phyloP scores from a whole-genome alignment of 768 basidiomycete genomes.

The Mycena polygramma region DNA sequence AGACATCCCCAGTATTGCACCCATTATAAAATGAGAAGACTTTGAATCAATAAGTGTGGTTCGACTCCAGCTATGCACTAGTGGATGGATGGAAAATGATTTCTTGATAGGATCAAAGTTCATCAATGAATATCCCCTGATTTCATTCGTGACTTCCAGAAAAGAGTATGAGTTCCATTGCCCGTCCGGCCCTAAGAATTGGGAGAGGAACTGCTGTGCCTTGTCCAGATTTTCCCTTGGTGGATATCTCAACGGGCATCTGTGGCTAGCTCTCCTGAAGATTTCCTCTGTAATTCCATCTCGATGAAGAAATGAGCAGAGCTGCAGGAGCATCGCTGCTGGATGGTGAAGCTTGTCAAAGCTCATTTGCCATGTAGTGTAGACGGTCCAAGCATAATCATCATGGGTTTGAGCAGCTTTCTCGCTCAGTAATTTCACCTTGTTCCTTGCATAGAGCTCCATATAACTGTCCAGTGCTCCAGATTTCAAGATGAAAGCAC shows the following conservation, averaged over 20 bases:
- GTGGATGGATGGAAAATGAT: background rate
- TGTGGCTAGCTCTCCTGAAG: background rate
- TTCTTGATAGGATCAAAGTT: background rate
- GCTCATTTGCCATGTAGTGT: conserved; percentile 30
- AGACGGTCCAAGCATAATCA: conserved; percentile 23
- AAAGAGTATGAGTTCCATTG: background rate
- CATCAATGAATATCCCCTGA: conserved; percentile 16
- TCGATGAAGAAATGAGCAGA: conserved; percentile 3
- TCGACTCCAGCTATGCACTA: background rate
- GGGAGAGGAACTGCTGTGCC: background rate
- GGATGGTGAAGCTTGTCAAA: conserved; percentile 8
- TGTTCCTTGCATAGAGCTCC: background rate
- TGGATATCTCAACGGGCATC: background rate
- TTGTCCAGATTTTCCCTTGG: background rate
- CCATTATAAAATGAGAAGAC: background rate
- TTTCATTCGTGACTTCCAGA: background rate
- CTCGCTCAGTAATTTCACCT: background rate
- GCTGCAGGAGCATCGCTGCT: background rate
- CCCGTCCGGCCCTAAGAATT: background rate
- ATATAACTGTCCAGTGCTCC: conserved; percentile 10
- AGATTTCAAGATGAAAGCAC: conserved; percentile 14
- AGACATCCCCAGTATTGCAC: background rate
- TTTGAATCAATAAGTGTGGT: background rate
- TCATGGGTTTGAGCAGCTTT: conserved; percentile 16
- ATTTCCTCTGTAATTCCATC: conserved; percentile 6